phyloP scores from a whole-genome alignment of 2,329 filamentous ascomycete species.

The Podosphaera xanthii region DNA sequence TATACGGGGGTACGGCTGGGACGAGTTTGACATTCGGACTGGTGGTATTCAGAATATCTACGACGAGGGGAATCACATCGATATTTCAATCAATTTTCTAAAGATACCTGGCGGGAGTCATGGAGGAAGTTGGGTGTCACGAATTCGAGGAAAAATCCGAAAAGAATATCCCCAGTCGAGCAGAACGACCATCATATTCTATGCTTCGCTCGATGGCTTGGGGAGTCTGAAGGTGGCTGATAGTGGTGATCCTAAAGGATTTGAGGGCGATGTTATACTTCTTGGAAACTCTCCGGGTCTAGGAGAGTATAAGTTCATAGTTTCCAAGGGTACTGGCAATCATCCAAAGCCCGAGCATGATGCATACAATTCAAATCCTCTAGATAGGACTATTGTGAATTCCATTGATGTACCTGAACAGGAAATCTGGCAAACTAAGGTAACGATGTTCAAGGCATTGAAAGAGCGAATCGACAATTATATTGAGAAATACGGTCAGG shows the following conservation, averaged over 20 bases:
- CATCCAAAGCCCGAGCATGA: slow-evolving; percentile 42
- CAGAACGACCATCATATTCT: slow-evolving; percentile 62
- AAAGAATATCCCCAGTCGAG: slow-evolving; percentile 36
- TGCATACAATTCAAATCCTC: slow-evolving; percentile 42
- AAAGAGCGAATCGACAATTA: slow-evolving; percentile 39
- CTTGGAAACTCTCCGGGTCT: slow-evolving; percentile 47
- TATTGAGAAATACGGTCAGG: slow-evolving; percentile 32
- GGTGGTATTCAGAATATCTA: slow-evolving; percentile 81
- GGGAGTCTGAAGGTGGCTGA: slow-evolving; percentile 40
- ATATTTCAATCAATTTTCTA: slow-evolving; percentile 81
- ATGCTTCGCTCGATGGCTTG: slow-evolving; percentile 56
- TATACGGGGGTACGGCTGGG: slow-evolving; percentile 93
- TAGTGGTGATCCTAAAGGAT: slow-evolving; percentile 28
- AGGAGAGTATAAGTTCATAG: slow-evolving; percentile 55
- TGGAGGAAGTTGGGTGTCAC: slow-evolving; percentile 78
- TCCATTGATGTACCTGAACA: slow-evolving; percentile 45
- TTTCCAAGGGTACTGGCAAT: slow-evolving; percentile 47
- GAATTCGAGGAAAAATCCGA: slow-evolving; percentile 62
- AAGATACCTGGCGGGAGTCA: slow-evolving; percentile 71
- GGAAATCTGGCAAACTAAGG: slow-evolving; percentile 67
- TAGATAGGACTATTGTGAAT: slow-evolving; percentile 54
- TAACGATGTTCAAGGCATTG: slow-evolving; percentile 36
- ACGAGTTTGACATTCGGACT: slow-evolving; percentile 75
- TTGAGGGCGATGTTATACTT: slow-evolving; percentile 40
- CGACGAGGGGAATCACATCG: slow-evolving; percentile 67